phyloP scores from a whole-genome alignment of 2,329 filamentous ascomycete genomes.

The Metarhizium sp. region DNA sequence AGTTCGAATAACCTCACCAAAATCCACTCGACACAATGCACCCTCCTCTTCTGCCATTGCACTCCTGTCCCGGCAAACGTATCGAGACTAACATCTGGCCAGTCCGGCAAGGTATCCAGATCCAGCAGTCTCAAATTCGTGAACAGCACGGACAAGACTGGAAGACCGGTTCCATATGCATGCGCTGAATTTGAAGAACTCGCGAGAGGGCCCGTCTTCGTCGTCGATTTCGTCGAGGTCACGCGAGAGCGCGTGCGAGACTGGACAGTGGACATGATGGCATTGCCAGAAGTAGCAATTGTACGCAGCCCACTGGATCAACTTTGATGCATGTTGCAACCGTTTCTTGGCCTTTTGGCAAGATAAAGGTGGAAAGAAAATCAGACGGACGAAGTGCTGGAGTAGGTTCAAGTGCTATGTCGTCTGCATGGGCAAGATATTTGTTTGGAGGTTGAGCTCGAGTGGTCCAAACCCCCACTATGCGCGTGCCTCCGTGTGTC shows the following conservation, averaged over 20 bases:
- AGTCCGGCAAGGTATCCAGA: slow-evolving; percentile 66
- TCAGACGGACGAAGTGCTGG: background rate
- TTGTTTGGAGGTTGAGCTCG: no score
- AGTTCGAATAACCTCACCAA: slow-evolving; percentile 79
- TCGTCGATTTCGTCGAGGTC: background rate
- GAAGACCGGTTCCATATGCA: background rate
- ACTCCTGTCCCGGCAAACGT: slow-evolving; percentile 60
- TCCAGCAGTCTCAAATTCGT: slow-evolving; percentile 78
- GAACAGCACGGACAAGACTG: slow-evolving; percentile 47
- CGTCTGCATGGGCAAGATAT: no score
- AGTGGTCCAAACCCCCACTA: no score
- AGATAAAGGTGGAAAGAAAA: background rate
- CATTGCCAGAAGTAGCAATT: background rate
- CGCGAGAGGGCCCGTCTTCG: background rate
- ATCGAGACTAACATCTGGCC: slow-evolving; percentile 63
- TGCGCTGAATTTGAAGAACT: background rate
- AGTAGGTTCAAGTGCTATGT: background rate
- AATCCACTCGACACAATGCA: slow-evolving; percentile 80
- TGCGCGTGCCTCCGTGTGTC: no score
- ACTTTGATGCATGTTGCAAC: background rate
- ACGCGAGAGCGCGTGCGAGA: slow-evolving; percentile 7
- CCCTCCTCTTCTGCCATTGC: slow-evolving; percentile 71
- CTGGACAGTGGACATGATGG: slow-evolving; percentile 9
- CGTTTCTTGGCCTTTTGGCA: background rate
- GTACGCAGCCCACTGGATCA: background rate